Evolutionary conservation across 179 eudicot genomes (phyloP).

Genomic region (Silene vulgaris): DNA sequence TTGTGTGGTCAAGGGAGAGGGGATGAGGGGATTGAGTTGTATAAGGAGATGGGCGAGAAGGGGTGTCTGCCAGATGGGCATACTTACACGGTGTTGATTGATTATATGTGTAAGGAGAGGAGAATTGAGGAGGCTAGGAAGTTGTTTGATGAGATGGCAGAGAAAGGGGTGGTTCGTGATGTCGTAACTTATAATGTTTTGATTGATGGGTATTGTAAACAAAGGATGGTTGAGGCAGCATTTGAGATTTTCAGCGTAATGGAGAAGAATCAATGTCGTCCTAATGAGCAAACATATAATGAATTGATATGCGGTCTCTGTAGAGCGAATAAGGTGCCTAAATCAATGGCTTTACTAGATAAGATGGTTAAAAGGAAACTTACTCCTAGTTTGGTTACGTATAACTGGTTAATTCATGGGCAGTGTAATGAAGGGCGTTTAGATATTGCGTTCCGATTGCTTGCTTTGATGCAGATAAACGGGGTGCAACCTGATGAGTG

Average conservation of each 20-base stretch:
- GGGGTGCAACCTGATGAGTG: conserved; percentile 53
- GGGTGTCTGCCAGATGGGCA: conserved; percentile 66
- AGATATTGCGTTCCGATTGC: conserved; percentile 58
- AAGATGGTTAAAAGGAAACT: conserved; percentile 51
- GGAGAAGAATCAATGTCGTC: conserved; percentile 43
- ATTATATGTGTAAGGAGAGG: conserved; percentile 49
- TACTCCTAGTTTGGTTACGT: conserved; percentile 49
- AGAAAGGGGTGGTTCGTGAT: conserved; percentile 41
- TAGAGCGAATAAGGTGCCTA: conserved; percentile 44
- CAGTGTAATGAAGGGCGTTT: conserved; percentile 60
- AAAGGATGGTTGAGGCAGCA: conserved; percentile 49
- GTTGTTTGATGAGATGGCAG: conserved; percentile 41
- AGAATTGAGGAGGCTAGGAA: conserved; percentile 50
- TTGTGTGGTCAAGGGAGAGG: conserved; percentile 51
- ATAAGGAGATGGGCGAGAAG: conserved; percentile 51
- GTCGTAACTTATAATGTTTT: conserved; percentile 65
- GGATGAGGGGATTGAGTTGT: conserved; percentile 42
- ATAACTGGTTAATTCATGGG: conserved; percentile 55
- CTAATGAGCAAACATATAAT: conserved; percentile 63
- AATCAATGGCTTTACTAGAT: conserved; percentile 57
- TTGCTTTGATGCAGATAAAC: conserved; percentile 48
- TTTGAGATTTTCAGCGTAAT: conserved; percentile 41
- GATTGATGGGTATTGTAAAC: conserved; percentile 66
- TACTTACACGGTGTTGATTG: conserved; percentile 64
- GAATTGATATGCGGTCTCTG: conserved; percentile 62